These are phyloP conservation scores for Arthroderma uncinatum DNA, from an alignment of 2,329 filamentous ascomycete genomes.

Conservation along the genomic window DNA sequence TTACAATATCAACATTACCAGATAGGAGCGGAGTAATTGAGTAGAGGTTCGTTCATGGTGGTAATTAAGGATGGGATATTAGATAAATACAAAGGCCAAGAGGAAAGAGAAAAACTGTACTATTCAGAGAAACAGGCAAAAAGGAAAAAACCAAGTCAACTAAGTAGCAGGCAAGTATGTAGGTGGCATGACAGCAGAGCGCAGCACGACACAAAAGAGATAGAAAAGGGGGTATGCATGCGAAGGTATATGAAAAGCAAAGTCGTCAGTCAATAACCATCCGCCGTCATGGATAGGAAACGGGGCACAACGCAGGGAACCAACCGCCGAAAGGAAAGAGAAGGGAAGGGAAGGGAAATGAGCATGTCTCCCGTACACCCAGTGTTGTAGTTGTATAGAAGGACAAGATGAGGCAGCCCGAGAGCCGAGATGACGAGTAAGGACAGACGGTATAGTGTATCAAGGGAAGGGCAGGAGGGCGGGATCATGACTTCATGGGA, in stretches of 20 bases:
- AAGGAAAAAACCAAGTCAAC: too few species aligned
- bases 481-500: neutral
- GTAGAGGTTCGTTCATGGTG: neutral
- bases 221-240: neutral
- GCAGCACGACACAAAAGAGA: neutral
- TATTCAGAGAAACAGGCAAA: neutral
- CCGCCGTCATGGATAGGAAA: neutral
- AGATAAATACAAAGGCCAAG: neutral
- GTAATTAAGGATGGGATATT: neutral
- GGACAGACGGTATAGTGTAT: too few species aligned
- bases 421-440: neutral
- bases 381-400: neutral
- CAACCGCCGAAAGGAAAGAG: neutral
- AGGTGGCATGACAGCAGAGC: neutral
- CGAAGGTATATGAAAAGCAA: neutral
- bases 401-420: neutral
- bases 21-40: neutral
- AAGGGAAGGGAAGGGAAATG: neutral
- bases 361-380: neutral
- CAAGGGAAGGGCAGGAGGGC: too few species aligned
- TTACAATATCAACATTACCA: too few species aligned
- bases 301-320: neutral
- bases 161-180: neutral
- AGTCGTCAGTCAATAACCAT: slow-evolving; percentile 1
- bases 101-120: neutral